These are phyloP conservation scores for Cutaneotrichosporon sp. DNA, from an alignment of 1,284 basidiomycete genomes.

Conservation along the genomic window DNA sequence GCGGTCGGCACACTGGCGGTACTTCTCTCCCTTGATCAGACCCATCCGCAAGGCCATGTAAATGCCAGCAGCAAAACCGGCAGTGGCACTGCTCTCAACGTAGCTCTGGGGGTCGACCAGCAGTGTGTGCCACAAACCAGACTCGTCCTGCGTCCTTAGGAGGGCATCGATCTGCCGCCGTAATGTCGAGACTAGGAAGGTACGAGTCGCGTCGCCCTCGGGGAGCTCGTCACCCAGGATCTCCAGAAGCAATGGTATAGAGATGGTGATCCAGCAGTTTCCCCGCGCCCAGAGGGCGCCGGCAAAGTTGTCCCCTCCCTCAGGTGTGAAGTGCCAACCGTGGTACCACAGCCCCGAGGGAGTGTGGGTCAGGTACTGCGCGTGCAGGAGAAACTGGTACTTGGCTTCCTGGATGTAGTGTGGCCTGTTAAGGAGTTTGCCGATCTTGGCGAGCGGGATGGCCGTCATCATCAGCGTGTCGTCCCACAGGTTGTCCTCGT, in stretches of 20 bases:
- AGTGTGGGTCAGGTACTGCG: constrained; percentile 34
- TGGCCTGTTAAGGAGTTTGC: constrained; percentile 54
- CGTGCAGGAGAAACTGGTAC: constrained; percentile 35
- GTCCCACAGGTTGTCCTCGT: constrained; percentile 61
- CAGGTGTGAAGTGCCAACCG: constrained; percentile 45
- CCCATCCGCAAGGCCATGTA: constrained; percentile 54
- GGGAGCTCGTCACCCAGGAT: constrained; percentile 49
- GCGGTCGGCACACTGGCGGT: constrained; percentile 51
- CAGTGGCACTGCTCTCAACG: constrained; percentile 58
- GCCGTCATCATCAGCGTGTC: constrained; percentile 63
- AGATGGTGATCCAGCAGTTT: constrained; percentile 61
- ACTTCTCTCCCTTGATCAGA: constrained; percentile 49
- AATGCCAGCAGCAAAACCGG: constrained; percentile 62
- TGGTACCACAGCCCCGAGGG: constrained; percentile 35
- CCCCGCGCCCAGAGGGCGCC: constrained; percentile 60
- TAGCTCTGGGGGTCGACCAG: constrained; percentile 58
- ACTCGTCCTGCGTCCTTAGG: constrained; percentile 54
- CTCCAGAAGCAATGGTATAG: constrained; percentile 61
- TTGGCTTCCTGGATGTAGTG: constrained; percentile 56
- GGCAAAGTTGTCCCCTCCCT: constrained; percentile 51
- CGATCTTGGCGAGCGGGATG: constrained; percentile 58
- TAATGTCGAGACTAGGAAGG: constrained; percentile 54
- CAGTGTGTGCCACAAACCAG: constrained; percentile 62
- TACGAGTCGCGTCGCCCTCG: constrained; percentile 51
- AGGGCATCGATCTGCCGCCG: constrained; percentile 57